Evolutionary conservation across 768 basidiomycete species (phyloP), one percentile per base, ranked within the genome.

Genomic region (Phylloporus rhodoxanthus): DNA sequence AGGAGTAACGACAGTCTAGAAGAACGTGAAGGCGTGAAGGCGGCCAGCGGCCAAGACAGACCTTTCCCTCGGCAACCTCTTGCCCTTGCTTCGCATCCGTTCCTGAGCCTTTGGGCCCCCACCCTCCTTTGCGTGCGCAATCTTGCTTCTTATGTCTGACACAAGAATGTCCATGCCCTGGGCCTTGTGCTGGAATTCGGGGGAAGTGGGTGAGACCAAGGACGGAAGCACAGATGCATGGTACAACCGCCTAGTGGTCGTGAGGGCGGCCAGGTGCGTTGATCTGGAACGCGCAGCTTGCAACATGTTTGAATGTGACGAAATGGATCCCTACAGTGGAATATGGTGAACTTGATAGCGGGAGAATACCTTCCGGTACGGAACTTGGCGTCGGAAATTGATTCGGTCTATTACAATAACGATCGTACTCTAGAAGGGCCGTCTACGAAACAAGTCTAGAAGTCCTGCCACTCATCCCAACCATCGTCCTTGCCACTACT

Each of bases 401-500:
- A 13, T 36, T 49, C 51, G 42, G 53, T 47, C 20, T 43, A 53
- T 36, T 48, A 23, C n/a, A n/a, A n/a, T n/a, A 25, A 17, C 10
- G 39, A 34, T 48, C n/a, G 23, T 42, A 34, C 30, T 41, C 15
- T 33, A 25, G 6, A 37, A 28, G 26, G 20, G 30, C 20, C 15
- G 41, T 43, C 38, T 48, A 48, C 34, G 10, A 39, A 38, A 41
- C 21, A 30, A 34, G 43, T 47, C 72, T 79, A 89, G 57, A 88
- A 88, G 63, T 87, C 85, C 66, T 88, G 82, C 87, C 87, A 89
- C 43, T 86, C 86, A 53, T 84, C 81, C 82, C 87, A 88, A 36
- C 79, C 80, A 53, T 75, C 79, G 44, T 72, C 72, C 23, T 61
- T 53, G 5, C 50, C 42, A 21, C 50, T 41, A 26, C 50, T 43